phyloP scores from a whole-genome alignment of 1,284 basidiomycete species.

The Ceratobasidium sp. region DNA sequence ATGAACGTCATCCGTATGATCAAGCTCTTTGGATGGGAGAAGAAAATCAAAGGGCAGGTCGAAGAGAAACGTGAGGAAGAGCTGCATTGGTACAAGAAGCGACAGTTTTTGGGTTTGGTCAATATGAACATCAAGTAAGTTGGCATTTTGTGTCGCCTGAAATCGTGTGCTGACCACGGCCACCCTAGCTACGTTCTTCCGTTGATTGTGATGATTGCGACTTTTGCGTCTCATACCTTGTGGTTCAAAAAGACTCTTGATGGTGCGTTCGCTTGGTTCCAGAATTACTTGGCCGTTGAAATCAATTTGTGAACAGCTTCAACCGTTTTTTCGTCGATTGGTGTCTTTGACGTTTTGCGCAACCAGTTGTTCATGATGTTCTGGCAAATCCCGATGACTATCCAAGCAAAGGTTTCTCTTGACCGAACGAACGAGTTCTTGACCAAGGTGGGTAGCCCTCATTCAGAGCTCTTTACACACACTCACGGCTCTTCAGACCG shows the following conservation, averaged over 20 bases:
- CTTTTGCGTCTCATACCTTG: conserved; percentile 56
- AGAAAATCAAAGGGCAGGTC: conserved; percentile 60
- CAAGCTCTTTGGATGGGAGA: conserved; percentile 75
- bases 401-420: conserved; percentile 58
- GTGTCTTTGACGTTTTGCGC: conserved; percentile 54
- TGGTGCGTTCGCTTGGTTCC: not conserved
- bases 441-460: conserved; percentile 51
- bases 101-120: conserved; percentile 54
- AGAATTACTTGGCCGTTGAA: not conserved
- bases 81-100: conserved; percentile 58
- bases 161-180: conserved; percentile 25
- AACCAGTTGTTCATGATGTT: conserved; percentile 28
- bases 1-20: conserved; percentile 65
- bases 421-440: conserved; percentile 59
- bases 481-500: conserved; percentile 53
- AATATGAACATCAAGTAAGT: conserved; percentile 55
- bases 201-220: conserved; percentile 67
- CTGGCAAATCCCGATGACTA: conserved; percentile 46
- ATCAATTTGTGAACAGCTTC: conserved; percentile 45
- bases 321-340: conserved; percentile 56
- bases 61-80: conserved; percentile 64
- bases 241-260: conserved; percentile 38
- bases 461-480: not conserved
- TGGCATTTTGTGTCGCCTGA: not conserved
- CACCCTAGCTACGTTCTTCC: conserved; percentile 64